These are phyloP conservation scores for Picea abies DNA, from an alignment of 83 land plant genomes.

Conservation along the genomic window DNA sequence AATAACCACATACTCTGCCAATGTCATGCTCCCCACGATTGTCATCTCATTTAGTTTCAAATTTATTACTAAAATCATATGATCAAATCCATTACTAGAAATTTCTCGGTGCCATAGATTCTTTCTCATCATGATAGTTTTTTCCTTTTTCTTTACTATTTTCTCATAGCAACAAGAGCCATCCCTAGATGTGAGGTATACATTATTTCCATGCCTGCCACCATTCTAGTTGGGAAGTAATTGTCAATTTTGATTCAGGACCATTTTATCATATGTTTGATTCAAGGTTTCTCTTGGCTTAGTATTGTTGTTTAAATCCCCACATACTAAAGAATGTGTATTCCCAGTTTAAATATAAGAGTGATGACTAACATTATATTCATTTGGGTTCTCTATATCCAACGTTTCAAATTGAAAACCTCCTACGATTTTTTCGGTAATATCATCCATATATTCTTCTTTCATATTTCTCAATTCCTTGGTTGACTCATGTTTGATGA, in stretches of 20 bases:
- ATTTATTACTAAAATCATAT: no score
- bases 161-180: not conserved
- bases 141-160: not conserved
- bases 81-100: no score
- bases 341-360: not conserved
- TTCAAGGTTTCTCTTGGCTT: not conserved
- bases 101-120: no score
- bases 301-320: not conserved
- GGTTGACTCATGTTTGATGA: conserved; percentile 6
- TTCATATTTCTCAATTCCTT: not conserved
- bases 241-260: not conserved
- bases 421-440: not conserved
- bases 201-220: not conserved
- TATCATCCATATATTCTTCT: conserved; percentile 6
- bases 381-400: not conserved
- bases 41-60: no score
- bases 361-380: not conserved
- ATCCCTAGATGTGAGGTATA: not conserved
- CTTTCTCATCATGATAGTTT: no score
- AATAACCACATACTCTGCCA: no score
- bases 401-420: not conserved
- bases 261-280: not conserved
- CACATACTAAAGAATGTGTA: not conserved
- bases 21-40: no score
- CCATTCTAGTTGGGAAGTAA: not conserved